Evolutionary conservation across 2,329 filamentous ascomycete genomes (phyloP), one percentile per base, ranked within the genome.

Genomic region (Diplocarpon rosae): DNA sequence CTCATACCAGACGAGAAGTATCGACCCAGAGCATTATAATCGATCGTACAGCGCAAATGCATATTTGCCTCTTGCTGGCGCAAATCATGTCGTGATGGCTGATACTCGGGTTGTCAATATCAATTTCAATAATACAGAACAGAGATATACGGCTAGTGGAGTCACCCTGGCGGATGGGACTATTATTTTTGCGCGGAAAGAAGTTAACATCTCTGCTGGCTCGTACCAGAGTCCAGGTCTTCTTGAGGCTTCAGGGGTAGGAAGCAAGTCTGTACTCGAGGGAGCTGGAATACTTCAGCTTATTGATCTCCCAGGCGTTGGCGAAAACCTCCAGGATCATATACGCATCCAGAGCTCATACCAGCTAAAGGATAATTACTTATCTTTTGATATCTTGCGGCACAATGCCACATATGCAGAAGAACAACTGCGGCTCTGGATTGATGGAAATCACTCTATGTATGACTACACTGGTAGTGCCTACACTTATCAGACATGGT

Each of bases 51-150:
- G 63, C 17, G 68, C 65, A 35, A 75, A 73, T 55, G 63, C 63
- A 2, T 74, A 73, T 46, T 57, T 69, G 0, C 39, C 53, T 8
- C 39, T 48, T 15, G 52, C 51, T 1, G 48, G 48, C 10, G 32
- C 46, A 2, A 94, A 94, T 67, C 65, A 94, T 62, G 87, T 84
- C 33, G 71, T 94, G 47, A 69, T 93, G 48, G 90, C 85, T 59
- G 81, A 90, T 59, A 83, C 85, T 12, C 89, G 85, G 76, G 87
- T 93, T 47, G 83, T 76, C 60, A 84, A 80, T 63, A 67, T 94
- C 61, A 83, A 89, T 55, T 37, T 49, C 12, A 48, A 43, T n/a
- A 36, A 42, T 38, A 20, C 35, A 24, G 15, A 12, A 13, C 15
- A 34, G 8, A 33, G 29, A 6, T 50, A 44, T 24, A 47, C 41